Evolutionary conservation across 148 eudicot genomes (phyloP), one percentile per base, ranked within the genome.

Genomic region (Arbutus unedo): DNA sequence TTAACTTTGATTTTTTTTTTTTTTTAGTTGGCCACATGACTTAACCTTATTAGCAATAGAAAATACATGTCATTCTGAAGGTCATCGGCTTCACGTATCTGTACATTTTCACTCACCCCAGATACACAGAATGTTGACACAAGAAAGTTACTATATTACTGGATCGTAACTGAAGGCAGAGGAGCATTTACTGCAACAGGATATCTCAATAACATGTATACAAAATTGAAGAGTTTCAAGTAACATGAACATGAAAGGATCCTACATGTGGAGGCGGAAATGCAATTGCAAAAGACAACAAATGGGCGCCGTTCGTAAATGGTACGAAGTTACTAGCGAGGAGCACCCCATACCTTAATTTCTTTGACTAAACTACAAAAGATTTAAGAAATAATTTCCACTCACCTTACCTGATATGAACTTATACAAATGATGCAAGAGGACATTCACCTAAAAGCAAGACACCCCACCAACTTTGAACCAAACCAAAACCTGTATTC

Each of bases 371-470:
- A 38, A 45, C 70, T n/a, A 23, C 47, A 68, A 41, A 25, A 25
- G 47, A 31, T 47, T 9, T 5, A 25, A 31, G 21, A 79, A n/a
- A 79, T 2, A 70, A 77, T 9, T 23, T 44, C 74, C 75, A 85
- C 94, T 81, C 78, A 96, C 98, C 95, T 94, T 96, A 79, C 99
- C 99, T 71, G 97, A n/a, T n/a, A n/a, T n/a, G n/a, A n/a, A n/a
- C n/a, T n/a, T n/a, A n/a, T n/a, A n/a, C n/a, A n/a, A n/a, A n/a
- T n/a, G n/a, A n/a, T n/a, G n/a, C n/a, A n/a, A n/a, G n/a, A n/a
- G n/a, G n/a, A n/a, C n/a, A n/a, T n/a, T n/a, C n/a, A n/a, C n/a
- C n/a, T n/a, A n/a, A n/a, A n/a, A n/a, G n/a, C n/a, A n/a, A n/a
- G n/a, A n/a, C n/a, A n/a, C n/a, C n/a, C n/a, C n/a, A n/a, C n/a